Evolutionary conservation across 257 asterid genomes (phyloP).

Genomic region (Nicotiana attenuata): DNA sequence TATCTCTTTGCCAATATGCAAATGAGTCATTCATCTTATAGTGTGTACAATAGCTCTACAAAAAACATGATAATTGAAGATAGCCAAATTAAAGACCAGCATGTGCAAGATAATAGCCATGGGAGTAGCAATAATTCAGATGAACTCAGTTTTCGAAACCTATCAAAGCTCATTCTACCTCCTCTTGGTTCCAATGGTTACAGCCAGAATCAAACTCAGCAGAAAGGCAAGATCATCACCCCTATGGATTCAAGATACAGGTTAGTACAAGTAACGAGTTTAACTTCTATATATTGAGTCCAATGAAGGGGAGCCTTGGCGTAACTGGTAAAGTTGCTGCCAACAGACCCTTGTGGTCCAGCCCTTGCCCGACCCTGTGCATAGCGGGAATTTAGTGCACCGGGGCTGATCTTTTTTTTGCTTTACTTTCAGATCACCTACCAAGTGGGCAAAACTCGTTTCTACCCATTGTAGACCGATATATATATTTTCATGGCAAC

Average conservation of each 20-base stretch:
- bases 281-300: too few relatives aligned
- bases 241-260: constrained; percentile 80
- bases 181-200: constrained; percentile 61
- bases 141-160: constrained; percentile 49
- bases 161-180: constrained; percentile 75
- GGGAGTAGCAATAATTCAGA: constrained; percentile 7
- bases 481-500: background rate
- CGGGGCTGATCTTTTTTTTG: too few relatives aligned
- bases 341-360: too few relatives aligned
- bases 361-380: too few relatives aligned
- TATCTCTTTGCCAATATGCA: background rate
- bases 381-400: too few relatives aligned
- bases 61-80: background rate
- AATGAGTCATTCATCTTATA: background rate
- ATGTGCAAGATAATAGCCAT: background rate
- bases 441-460: background rate
- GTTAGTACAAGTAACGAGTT: constrained; percentile 20
- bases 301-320: too few relatives aligned
- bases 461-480: background rate
- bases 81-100: background rate
- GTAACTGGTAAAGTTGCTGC: too few relatives aligned
- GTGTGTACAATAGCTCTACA: background rate
- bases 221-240: constrained; percentile 38
- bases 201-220: constrained; percentile 3
- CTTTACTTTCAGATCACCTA: background rate